These are phyloP conservation scores for Kazachstania africana DNA, from an alignment of 805 yeast species.

Conservation along the genomic window DNA sequence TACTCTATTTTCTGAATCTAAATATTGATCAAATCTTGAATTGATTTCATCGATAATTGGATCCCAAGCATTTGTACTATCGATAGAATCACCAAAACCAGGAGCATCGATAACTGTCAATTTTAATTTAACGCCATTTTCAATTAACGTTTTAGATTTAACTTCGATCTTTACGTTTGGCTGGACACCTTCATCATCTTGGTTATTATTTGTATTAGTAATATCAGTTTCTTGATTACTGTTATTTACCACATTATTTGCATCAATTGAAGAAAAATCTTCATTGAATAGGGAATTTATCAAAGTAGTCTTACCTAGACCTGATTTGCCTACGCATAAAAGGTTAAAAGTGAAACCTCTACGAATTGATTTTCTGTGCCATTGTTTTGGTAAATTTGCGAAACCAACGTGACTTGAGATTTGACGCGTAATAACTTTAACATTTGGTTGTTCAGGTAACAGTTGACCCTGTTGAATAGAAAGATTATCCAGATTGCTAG, in stretches of 20 bases:
- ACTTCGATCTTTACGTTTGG: conserved; percentile 43
- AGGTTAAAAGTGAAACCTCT: conserved; percentile 83
- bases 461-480: conserved; percentile 14
- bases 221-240: conserved; percentile 6
- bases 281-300: conserved; percentile 80
- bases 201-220: conserved; percentile 4
- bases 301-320: conserved; percentile 87
- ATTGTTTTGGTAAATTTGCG: conserved; percentile 94
- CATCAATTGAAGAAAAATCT: conserved; percentile 27
- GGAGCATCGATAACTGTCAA: conserved; percentile 82
- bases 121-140: conserved; percentile 80
- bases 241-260: conserved; percentile 5
- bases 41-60: conserved; percentile 88
- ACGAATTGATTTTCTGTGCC: conserved; percentile 90
- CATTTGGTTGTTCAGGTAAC: conserved; percentile 29
- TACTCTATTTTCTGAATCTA: conserved; percentile 81
- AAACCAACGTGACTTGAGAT: conserved; percentile 91
- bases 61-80: conserved; percentile 71
- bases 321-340: conserved; percentile 84
- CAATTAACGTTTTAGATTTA: conserved; percentile 66
- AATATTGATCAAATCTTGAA: conserved; percentile 70
- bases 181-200: conserved; percentile 3
- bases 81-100: conserved; percentile 86
- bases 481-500: not conserved
- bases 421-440: conserved; percentile 66